phyloP scores from a whole-genome alignment of 768 basidiomycete species.

The Auricularia heimuer region DNA sequence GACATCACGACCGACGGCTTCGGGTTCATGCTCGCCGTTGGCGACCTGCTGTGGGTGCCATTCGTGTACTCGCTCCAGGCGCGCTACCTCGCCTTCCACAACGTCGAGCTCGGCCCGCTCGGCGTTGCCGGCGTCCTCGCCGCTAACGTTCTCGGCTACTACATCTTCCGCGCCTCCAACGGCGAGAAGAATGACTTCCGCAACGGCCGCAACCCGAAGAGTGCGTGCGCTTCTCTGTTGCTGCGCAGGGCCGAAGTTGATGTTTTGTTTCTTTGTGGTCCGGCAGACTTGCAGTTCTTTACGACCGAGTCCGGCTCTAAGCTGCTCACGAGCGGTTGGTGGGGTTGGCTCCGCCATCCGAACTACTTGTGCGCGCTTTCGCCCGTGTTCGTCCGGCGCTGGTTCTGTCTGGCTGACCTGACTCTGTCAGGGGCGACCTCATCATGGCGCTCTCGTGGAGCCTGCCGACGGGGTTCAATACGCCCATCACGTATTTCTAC shows the following conservation, averaged over 20 bases:
- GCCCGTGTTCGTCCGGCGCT: not conserved
- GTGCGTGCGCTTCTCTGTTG: slow-evolving; percentile 30
- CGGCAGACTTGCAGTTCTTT: slow-evolving; percentile 64
- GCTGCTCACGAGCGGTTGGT: slow-evolving; percentile 93
- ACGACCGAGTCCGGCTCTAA: slow-evolving; percentile 80
- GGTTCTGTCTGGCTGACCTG: slow-evolving; percentile 3
- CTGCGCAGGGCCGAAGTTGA: not conserved
- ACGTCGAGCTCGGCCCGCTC: slow-evolving; percentile 60
- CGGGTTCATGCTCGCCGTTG: slow-evolving; percentile 94
- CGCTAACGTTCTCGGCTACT: slow-evolving; percentile 68
- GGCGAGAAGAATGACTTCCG: slow-evolving; percentile 94
- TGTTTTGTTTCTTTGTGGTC: not conserved
- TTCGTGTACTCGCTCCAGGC: slow-evolving; percentile 92
- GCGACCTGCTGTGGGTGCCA: slow-evolving; percentile 89
- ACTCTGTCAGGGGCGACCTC: slow-evolving; percentile 60
- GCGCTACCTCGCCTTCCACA: slow-evolving; percentile 87
- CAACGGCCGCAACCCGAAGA: slow-evolving; percentile 88
- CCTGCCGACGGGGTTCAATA: slow-evolving; percentile 81
- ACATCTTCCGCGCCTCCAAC: slow-evolving; percentile 83
- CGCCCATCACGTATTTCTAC: slow-evolving; percentile 95
- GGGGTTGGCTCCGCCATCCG: slow-evolving; percentile 89
- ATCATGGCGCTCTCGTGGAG: slow-evolving; percentile 92
- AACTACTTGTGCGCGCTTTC: slow-evolving; percentile 60
- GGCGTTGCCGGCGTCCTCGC: slow-evolving; percentile 48
- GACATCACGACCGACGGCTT: slow-evolving; percentile 97